Conservation (phyloP, 192 early-diverging fungal genomes). For the Dispira parvispora region DNA sequence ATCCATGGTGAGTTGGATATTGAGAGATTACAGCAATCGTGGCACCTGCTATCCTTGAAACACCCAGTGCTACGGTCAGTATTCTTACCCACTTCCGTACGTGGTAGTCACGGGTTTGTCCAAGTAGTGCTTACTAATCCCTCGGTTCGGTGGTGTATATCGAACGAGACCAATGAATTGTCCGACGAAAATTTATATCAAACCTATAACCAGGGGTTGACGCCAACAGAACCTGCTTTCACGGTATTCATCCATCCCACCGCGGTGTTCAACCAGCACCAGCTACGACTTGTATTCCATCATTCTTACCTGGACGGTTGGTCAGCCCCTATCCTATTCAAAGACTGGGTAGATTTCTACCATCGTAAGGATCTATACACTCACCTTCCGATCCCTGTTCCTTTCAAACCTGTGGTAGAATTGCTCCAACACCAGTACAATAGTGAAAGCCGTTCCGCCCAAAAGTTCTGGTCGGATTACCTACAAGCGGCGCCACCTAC, state of each 20-base stretch:
- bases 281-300: neutral
- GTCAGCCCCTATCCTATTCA: neutral
- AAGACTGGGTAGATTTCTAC: neutral
- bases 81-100: neutral
- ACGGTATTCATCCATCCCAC: neutral
- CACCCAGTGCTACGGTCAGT: conserved; percentile 5
- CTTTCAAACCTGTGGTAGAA: neutral
- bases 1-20: neutral
- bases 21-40: neutral
- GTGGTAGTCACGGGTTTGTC: neutral
- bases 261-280: neutral
- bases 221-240: neutral
- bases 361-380: too few species aligned
- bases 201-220: too few species aligned
- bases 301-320: conserved; percentile 5
- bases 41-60: neutral
- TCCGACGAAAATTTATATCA: too few species aligned
- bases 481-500: neutral
- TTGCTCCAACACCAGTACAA: neutral
- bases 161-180: neutral
- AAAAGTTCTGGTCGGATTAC: neutral
- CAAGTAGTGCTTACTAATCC: neutral
- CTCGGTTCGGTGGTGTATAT: neutral
- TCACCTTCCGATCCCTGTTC: neutral
- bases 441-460: neutral